Evolutionary conservation across 2,329 filamentous ascomycete species (phyloP), one percentile per base, ranked within the genome.

Genomic region (Tolypocladium tundrense): DNA sequence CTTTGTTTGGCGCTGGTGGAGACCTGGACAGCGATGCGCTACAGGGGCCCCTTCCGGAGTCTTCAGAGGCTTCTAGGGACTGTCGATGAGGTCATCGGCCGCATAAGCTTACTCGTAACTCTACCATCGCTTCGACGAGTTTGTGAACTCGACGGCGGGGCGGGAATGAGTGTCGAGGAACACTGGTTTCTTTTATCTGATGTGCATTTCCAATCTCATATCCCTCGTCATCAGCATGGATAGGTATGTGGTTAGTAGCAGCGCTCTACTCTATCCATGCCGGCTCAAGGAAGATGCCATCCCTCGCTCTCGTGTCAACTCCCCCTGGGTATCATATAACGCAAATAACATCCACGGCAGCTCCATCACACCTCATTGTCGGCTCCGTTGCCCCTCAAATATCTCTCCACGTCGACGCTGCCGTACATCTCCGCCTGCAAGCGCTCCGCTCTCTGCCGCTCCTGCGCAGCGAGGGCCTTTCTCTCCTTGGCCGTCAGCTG

Each of bases 321-420:
- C 48, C 37, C 4, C 37, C 19, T n/a, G 48, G 48, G 48, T 51
- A 51, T 51, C 48, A 51, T 31, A 41, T 7, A 40, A 43, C 16
- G 31, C 48, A n/a, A 33, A 35, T 11, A 16, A 33, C 5, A 31
- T 35, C 19, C 27, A 10, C 33, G 27, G 4, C 40, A 11, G 3
- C 56, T 37, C 51, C 31, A 8, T 54, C 39, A 52, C 13, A 50
- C 19, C 37, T 42, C 55, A 31, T 42, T 41, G 37, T 55, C 55
- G 9, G 51, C 37, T 19, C 51, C 58, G 35, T 68, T 62, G 3
- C 72, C 71, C 53, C 85, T 82, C 21, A 95, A 72, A 68, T 95
- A 94, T 67, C 79, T 84, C 65, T 91, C 84, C 57, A 95, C 75
- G 63, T 93, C 88, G n/a, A 88, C 81, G 63, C 83, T 86, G 24